Evolutionary conservation across 371 early-diverging fungal genomes (phyloP).

Genomic region (Circinella umbellata): DNA sequence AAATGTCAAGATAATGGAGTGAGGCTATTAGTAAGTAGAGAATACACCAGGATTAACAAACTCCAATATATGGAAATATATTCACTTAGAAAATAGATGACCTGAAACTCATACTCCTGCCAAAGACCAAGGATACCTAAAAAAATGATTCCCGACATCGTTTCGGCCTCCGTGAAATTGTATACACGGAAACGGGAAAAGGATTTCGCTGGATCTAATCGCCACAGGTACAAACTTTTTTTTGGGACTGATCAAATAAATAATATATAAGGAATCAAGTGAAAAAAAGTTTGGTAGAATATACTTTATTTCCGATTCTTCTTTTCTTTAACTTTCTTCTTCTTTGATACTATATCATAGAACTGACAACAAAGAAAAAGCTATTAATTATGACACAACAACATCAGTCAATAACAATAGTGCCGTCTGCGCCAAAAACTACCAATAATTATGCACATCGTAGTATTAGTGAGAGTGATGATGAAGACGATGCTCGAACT

Average conservation of each 20-base stretch:
- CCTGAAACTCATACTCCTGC: background rate
- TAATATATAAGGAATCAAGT: background rate
- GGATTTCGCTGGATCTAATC: slow-evolving; percentile 8
- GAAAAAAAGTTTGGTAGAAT: background rate
- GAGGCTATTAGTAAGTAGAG: too few relatives aligned
- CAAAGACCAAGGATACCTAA: background rate
- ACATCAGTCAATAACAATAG: background rate
- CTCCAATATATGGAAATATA: too few relatives aligned
- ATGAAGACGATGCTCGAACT: slow-evolving; percentile 3
- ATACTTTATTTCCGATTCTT: background rate
- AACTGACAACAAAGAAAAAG: background rate
- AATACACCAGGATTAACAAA: too few relatives aligned
- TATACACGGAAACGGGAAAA: slow-evolving; percentile 2
- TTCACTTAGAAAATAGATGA: too few relatives aligned
- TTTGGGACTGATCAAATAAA: background rate
- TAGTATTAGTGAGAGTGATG: background rate
- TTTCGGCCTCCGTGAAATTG: background rate
- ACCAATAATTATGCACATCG: background rate
- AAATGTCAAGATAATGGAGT: too few relatives aligned
- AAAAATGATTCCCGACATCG: background rate
- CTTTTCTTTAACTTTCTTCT: background rate
- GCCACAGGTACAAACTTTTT: slow-evolving; percentile 1
- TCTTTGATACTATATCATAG: background rate
- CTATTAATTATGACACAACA: background rate
- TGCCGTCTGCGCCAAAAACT: background rate